These are phyloP conservation scores for Cetradonia linearis DNA, from an alignment of 495 filamentous ascomycete species.

Conservation along the genomic window DNA sequence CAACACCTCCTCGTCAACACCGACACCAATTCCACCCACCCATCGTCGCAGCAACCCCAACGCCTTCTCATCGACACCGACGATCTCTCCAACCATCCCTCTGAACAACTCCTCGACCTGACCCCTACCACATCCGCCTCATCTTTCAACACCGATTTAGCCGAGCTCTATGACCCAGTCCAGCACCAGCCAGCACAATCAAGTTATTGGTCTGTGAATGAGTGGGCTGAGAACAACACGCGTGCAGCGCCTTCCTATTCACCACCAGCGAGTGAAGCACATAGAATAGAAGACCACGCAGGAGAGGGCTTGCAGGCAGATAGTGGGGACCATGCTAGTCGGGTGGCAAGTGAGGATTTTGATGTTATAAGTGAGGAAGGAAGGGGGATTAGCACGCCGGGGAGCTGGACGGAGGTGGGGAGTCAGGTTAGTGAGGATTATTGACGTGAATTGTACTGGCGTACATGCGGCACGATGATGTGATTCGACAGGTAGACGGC, in stretches of 20 bases:
- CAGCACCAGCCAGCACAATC: constrained; percentile 30
- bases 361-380: constrained; percentile 60
- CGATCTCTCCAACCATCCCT: constrained; percentile 31
- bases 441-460: background rate
- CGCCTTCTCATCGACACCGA: constrained; percentile 29
- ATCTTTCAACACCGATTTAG: constrained; percentile 22
- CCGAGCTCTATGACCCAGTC: constrained; percentile 29
- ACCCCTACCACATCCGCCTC: constrained; percentile 34
- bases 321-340: constrained; percentile 24
- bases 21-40: constrained; percentile 29
- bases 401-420: constrained; percentile 70
- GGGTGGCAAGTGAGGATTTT: constrained; percentile 30
- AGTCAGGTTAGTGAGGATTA: constrained; percentile 51
- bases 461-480: background rate
- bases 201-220: constrained; percentile 27
- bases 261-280: constrained; percentile 23
- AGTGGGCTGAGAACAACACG: constrained; percentile 26
- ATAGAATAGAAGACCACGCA: constrained; percentile 28
- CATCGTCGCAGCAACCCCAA: constrained; percentile 19
- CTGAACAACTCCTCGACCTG: constrained; percentile 36
- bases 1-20: constrained; percentile 27
- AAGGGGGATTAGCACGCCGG: constrained; percentile 51
- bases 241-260: constrained; percentile 26
- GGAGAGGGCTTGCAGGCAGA: constrained; percentile 25
- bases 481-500: background rate